Evolutionary conservation across 805 yeast genomes (phyloP).

Genomic region (Yarrowia sp.): DNA sequence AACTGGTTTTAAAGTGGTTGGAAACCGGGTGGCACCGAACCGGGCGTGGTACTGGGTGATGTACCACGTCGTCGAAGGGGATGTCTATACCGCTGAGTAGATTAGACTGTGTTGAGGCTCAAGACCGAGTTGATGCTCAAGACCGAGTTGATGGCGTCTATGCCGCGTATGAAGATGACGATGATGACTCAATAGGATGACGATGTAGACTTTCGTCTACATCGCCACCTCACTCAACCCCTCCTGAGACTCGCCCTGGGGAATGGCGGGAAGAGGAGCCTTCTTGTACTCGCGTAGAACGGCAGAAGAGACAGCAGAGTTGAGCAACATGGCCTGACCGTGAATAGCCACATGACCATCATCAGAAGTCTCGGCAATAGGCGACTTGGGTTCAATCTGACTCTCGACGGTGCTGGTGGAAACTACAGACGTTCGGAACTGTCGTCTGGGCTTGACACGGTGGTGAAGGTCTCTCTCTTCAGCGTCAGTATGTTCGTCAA

Average conservation of each 20-base stretch:
- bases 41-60: too few relatives aligned
- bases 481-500: not conserved
- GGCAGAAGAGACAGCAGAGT: not conserved
- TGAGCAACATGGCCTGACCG: not conserved
- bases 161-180: too few relatives aligned
- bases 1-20: not conserved
- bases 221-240: too few relatives aligned
- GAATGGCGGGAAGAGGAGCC: not conserved
- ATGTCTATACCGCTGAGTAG: too few relatives aligned
- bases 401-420: not conserved
- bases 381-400: constrained; percentile 4
- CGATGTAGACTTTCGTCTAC: too few relatives aligned
- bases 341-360: not conserved
- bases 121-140: too few relatives aligned
- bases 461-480: not conserved
- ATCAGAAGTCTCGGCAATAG: not conserved
- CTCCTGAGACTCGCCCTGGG: not conserved
- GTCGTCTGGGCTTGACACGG: too few relatives aligned
- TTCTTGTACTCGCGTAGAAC: not conserved
- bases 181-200: too few relatives aligned
- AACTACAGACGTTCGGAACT: not conserved
- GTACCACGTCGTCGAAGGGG: too few relatives aligned
- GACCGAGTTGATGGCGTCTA: too few relatives aligned
- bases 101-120: too few relatives aligned
- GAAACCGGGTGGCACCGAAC: too few relatives aligned